Conservation (phyloP, 768 basidiomycete genomes). For the Termitomyces sp. region DNA sequence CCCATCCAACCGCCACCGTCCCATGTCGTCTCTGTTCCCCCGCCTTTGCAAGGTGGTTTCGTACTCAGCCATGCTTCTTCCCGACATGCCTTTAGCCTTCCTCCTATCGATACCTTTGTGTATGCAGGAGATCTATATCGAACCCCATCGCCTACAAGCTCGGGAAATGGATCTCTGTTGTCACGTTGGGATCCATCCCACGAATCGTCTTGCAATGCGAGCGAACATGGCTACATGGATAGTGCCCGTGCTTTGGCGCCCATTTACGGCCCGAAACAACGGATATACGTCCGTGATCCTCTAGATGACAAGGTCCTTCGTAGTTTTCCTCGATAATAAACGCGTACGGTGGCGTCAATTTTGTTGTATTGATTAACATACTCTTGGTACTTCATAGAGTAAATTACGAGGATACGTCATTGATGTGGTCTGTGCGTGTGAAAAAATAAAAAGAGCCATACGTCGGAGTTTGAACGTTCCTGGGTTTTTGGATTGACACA, state of each 20-base stretch:
- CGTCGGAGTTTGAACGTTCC: slow-evolving; percentile 44
- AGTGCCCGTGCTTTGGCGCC: slow-evolving; percentile 56
- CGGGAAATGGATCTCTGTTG: background rate
- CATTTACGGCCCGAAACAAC: slow-evolving; percentile 48
- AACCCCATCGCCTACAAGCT: background rate
- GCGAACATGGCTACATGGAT: slow-evolving; percentile 19
- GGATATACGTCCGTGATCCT: slow-evolving; percentile 55
- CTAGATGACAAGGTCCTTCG: slow-evolving; percentile 61
- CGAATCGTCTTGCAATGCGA: slow-evolving; percentile 6
- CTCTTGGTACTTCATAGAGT: too few relatives aligned
- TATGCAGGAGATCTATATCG: background rate
- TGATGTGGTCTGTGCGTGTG: slow-evolving; percentile 42
- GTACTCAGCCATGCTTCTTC: background rate
- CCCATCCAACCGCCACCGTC: background rate
- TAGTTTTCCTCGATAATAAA: slow-evolving; percentile 29
- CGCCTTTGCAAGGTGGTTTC: background rate
- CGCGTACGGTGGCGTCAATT: background rate
- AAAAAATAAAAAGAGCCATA: slow-evolving; percentile 20
- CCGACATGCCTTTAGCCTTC: slow-evolving; percentile 3
- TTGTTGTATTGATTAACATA: background rate
- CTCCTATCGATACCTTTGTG: slow-evolving; percentile 8
- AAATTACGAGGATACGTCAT: slow-evolving; percentile 1
- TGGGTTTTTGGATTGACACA: slow-evolving; percentile 36
- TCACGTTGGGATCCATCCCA: slow-evolving; percentile 6
- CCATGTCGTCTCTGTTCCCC: background rate